Base-by-base conservation (phyloP, 371 early-diverging fungal genomes). In the Coemansia sp. region DNA sequence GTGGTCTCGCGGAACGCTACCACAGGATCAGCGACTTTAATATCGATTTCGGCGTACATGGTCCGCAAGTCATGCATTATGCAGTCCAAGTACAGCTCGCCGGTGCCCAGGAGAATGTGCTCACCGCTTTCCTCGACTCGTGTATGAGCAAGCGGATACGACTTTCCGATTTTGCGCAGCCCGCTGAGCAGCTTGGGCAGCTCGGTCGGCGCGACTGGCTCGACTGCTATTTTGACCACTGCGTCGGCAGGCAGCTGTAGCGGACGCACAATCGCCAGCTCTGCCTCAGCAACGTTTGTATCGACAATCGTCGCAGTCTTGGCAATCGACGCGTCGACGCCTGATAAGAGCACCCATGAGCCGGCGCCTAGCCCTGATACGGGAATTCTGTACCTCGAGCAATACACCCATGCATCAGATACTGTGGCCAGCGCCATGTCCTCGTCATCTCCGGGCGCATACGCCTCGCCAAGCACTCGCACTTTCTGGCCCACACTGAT, bases 131-230 rank as follows among this genome's bases (percentile, higher is more conserved):
- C 99, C 77, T 97, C 97, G 0, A 96, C 90, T 71, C 91, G 91
- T n/a, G 96, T 95, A 17, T 88, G 86, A 24, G 92, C 83, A 63
- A 94, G 88, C n/a, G 95, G 92, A 70, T 99, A 98, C 29, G 91
- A 90, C 80, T 95, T 95, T 83, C 92, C 92, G 64, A 99, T 89
- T 66, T 94, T 94, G 59, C 97, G 86, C 80, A 99, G 80, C 11
- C 97, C 97, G 67, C 95, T 95, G 69, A 99, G 82, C 97, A 99
- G 95, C 80, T 95, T 95, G 17, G 98, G 98, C 54, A 98, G 83
- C 83, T 99, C 97, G 3, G 95, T 91, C 0, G 99, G 97, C 66
- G 95, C 94, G 32, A 96, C 90, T 2, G 98, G 97, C 74, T 97
- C 99, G 44, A 98, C 90, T 1, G 97, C 97, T 4, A 98, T 90